Percentiles rank a stretch among this genome's conserved stretches.
phyloP scores from a whole-genome alignment of 2,329 filamentous ascomycete species.

The Magnaporthiopsis incrustans region DNA sequence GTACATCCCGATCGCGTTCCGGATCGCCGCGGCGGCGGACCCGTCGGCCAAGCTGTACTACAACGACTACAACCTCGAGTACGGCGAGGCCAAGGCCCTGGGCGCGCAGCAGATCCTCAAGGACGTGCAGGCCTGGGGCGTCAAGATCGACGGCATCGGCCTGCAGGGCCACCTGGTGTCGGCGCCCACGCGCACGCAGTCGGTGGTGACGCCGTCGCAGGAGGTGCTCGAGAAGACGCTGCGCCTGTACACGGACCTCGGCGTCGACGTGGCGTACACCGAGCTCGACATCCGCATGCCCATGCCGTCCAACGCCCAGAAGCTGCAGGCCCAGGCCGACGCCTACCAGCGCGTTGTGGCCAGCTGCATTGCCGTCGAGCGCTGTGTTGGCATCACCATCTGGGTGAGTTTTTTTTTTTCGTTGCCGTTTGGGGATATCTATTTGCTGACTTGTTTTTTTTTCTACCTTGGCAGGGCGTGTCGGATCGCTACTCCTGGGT shows the following conservation, averaged over 20 bases:
- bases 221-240: slow-evolving; percentile 25
- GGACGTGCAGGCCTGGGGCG: slow-evolving; percentile 24
- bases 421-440: too few relatives aligned
- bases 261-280: slow-evolving; percentile 42
- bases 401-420: slow-evolving; percentile 16
- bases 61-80: slow-evolving; percentile 41
- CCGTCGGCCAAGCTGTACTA: slow-evolving; percentile 42
- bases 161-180: slow-evolving; percentile 40
- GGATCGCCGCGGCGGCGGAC: slow-evolving; percentile 35
- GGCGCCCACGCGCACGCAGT: slow-evolving; percentile 27
- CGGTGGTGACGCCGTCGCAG: slow-evolving; percentile 24
- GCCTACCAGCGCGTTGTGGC: slow-evolving; percentile 26
- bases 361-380: slow-evolving; percentile 18
- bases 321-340: slow-evolving; percentile 31
- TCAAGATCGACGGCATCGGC: slow-evolving; percentile 43
- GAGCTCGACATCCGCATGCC: slow-evolving; percentile 42
- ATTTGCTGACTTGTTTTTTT: not conserved
- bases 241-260: slow-evolving; percentile 30
- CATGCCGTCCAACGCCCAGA: slow-evolving; percentile 28
- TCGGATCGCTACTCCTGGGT: slow-evolving; percentile 20
- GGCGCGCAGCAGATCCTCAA: slow-evolving; percentile 25
- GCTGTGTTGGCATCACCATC: slow-evolving; percentile 21
- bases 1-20: slow-evolving; percentile 44
- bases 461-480: slow-evolving; percentile 13
- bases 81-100: slow-evolving; percentile 24